A percentile compares a stretch with the other conserved stretches of the same genome.
phyloP scores from a whole-genome alignment of 352 stramenopile genomes.

The Globisporangium takayamanum region DNA sequence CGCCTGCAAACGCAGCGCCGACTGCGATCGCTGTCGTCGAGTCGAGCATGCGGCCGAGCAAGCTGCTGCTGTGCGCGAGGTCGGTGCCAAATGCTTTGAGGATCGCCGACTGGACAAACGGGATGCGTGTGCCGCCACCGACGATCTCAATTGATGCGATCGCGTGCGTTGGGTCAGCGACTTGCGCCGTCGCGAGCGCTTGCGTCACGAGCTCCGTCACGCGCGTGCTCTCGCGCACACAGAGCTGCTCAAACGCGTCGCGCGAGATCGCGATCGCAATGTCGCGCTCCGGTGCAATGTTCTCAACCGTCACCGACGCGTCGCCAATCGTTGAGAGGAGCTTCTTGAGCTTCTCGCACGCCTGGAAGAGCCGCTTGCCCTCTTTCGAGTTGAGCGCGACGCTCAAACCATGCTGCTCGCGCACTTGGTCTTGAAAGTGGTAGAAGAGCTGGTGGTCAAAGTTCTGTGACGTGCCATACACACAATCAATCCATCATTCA shows the following conservation, averaged over 20 bases:
- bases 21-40: conserved; percentile 80
- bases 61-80: conserved; percentile 19
- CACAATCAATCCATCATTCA: not conserved
- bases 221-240: conserved; percentile 32
- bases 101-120: conserved; percentile 75
- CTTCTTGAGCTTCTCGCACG: conserved; percentile 87
- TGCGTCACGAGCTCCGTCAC: conserved; percentile 49
- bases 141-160: conserved; percentile 85
- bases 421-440: conserved; percentile 67
- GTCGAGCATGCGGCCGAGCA: conserved; percentile 86
- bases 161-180: conserved; percentile 18
- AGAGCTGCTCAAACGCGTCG: conserved; percentile 67
- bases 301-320: conserved; percentile 77
- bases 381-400: conserved; percentile 67
- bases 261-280: conserved; percentile 68
- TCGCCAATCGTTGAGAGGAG: conserved; percentile 83
- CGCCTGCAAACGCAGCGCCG: conserved; percentile 51
- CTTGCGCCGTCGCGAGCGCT: conserved; percentile 39
- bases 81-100: conserved; percentile 47
- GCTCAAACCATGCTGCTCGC: conserved; percentile 40
- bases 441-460: conserved; percentile 75
- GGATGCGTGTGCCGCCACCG: conserved; percentile 86
- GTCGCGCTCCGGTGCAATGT: conserved; percentile 77
- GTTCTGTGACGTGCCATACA: conserved; percentile 21
- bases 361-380: conserved; percentile 81